A percentile compares a stretch with the other conserved stretches of the same genome.
Conservation (phyloP, 441 rosid genomes). For the Croton setiger region DNA sequence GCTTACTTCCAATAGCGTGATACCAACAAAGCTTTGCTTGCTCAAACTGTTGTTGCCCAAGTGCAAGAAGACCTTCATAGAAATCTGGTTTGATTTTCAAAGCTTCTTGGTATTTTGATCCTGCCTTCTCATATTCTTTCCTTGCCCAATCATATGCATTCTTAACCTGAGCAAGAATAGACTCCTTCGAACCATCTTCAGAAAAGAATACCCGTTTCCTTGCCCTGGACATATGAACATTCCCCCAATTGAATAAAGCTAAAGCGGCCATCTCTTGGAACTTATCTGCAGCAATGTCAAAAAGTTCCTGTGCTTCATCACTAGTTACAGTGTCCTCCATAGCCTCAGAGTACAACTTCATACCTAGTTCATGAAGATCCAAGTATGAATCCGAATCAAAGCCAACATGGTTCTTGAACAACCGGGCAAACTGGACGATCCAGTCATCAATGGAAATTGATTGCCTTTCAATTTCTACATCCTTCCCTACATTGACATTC, state of each 20-base stretch:
- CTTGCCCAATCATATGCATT: conserved; percentile 68
- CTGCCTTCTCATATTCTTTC: conserved; percentile 66
- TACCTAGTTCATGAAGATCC: conserved; percentile 92
- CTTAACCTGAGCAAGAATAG: conserved; percentile 46
- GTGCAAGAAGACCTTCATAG: conserved; percentile 84
- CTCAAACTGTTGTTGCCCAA: conserved; percentile 87
- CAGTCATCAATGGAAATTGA: conserved; percentile 64
- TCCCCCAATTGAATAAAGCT: conserved; percentile 97
- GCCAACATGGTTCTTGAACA: conserved; percentile 92
- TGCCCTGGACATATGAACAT: conserved; percentile 91
- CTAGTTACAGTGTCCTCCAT: conserved; percentile 87
- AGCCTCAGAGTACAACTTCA: conserved; percentile 90
- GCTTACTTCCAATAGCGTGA: conserved; percentile 60
- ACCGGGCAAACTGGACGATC: conserved; percentile 80
- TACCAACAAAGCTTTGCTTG: conserved; percentile 93
- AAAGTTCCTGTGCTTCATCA: conserved; percentile 84
- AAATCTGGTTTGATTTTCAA: conserved; percentile 81
- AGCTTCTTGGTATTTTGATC: conserved; percentile 73
- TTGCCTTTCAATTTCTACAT: conserved; percentile 35
- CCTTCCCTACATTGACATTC: conserved; percentile 41
- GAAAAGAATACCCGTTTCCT: conserved; percentile 64
- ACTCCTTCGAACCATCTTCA: conserved; percentile 68
- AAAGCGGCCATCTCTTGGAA: conserved; percentile 98
- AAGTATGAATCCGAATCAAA: conserved; percentile 88
- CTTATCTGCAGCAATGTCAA: conserved; percentile 75